These are phyloP conservation scores for Pestalotiopsis sp. DNA, from an alignment of 2,329 filamentous ascomycete species.

Conservation along the genomic window DNA sequence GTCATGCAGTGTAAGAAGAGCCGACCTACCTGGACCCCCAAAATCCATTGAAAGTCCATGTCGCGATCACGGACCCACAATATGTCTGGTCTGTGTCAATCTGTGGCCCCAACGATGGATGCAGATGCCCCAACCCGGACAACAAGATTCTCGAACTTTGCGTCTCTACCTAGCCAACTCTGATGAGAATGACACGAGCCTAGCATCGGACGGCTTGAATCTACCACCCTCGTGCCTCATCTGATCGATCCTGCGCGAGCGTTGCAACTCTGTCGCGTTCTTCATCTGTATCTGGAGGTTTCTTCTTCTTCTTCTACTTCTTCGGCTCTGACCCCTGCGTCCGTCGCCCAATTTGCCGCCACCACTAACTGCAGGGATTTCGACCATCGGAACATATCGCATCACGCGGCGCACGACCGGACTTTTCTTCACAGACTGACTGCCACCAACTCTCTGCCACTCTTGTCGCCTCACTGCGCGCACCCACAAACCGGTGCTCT, in stretches of 20 bases:
- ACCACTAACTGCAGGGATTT: not conserved
- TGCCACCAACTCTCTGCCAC: not conserved
- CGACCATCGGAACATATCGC: not conserved
- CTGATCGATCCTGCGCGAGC: not conserved
- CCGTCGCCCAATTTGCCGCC: not conserved
- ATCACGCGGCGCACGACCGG: not conserved
- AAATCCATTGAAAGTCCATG: not conserved
- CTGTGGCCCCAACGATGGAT: not conserved
- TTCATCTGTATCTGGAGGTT: not conserved
- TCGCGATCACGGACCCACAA: not conserved
- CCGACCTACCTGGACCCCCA: not conserved
- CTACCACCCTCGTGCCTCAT: not conserved
- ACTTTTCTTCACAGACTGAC: not conserved
- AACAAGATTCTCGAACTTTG: too few relatives aligned
- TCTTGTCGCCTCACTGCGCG: not conserved
- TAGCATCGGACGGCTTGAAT: too few relatives aligned
- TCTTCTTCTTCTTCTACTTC: not conserved
- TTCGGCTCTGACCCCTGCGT: not conserved
- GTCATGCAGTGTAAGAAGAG: not conserved
- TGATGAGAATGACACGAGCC: too few relatives aligned
- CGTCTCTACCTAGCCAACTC: too few relatives aligned
- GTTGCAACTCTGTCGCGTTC: not conserved
- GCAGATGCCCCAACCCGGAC: not conserved
- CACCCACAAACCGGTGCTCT: not conserved
- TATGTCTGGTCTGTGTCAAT: not conserved